Percentiles rank a stretch among this genome's conserved stretches.
phyloP scores from a whole-genome alignment of 148 eudicot genomes.

The Amaranthus palmeri region DNA sequence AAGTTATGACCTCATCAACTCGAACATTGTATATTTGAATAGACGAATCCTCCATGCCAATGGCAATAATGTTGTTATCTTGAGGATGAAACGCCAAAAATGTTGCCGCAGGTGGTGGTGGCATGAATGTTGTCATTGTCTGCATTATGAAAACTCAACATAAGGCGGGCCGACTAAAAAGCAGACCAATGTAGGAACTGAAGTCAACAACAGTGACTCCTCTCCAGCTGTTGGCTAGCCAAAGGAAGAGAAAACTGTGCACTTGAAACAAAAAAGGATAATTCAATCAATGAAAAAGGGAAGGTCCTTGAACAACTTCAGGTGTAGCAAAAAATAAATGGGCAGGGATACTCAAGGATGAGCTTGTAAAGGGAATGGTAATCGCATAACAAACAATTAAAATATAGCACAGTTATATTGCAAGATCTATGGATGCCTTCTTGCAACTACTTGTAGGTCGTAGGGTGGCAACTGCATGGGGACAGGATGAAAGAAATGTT shows the following conservation, averaged over 20 bases:
- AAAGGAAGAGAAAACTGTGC: not conserved
- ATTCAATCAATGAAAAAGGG: not conserved
- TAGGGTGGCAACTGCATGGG: not conserved
- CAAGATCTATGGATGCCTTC: not conserved
- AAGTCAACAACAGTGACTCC: not conserved
- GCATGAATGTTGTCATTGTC: conserved; percentile 92
- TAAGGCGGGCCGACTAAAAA: conserved; percentile 6
- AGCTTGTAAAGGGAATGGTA: not conserved
- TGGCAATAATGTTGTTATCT: conserved; percentile 86
- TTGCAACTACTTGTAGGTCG: not conserved
- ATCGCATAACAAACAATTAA: not conserved
- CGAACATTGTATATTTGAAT: conserved; percentile 83
- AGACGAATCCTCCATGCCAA: conserved; percentile 90
- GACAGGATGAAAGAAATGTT: not conserved
- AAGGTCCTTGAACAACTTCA: not conserved
- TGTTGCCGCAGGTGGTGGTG: conserved; percentile 88
- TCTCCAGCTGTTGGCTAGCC: not conserved
- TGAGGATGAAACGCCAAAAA: conserved; percentile 86
- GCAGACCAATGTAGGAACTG: not conserved
- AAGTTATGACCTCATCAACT: conserved; percentile 59
- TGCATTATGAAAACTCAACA: conserved; percentile 31
- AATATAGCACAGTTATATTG: not conserved
- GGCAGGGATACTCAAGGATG: not conserved
- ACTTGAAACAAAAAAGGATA: not conserved
- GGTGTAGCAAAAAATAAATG: not conserved